These are phyloP conservation scores for Penicillium canariense DNA, from an alignment of 495 filamentous ascomycete genomes.

Conservation along the genomic window DNA sequence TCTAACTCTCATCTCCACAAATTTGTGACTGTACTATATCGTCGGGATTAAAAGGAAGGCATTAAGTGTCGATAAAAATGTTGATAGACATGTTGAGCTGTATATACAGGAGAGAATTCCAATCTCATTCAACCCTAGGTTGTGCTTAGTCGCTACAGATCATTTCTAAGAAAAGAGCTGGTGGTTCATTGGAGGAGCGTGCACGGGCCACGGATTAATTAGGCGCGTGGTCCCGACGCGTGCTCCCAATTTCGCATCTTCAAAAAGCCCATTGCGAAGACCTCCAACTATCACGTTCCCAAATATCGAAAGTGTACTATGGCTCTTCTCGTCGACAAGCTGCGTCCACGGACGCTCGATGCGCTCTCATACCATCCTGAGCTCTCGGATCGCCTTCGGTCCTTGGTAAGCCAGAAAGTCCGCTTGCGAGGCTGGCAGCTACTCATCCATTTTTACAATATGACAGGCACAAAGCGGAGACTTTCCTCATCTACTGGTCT, in stretches of 20 bases:
- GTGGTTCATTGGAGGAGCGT: background rate
- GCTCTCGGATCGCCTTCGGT: slow-evolving; percentile 81
- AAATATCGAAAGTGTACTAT: slow-evolving; percentile 34
- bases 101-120: slow-evolving; percentile 8
- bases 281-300: background rate
- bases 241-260: slow-evolving; percentile 25
- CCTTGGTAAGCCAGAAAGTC: slow-evolving; percentile 62
- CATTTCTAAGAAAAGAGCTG: background rate
- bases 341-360: slow-evolving; percentile 86
- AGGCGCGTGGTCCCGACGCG: slow-evolving; percentile 41
- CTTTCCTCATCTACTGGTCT: slow-evolving; percentile 95
- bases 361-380: slow-evolving; percentile 83
- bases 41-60: slow-evolving; percentile 5
- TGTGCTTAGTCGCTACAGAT: too few relatives aligned
- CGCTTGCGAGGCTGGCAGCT: slow-evolving; percentile 2
- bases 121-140: background rate
- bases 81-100: background rate
- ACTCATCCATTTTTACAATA: background rate
- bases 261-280: slow-evolving; percentile 7
- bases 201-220: slow-evolving; percentile 46
- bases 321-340: slow-evolving; percentile 90
- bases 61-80: background rate
- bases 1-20: slow-evolving; percentile 22
- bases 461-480: slow-evolving; percentile 88
- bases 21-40: slow-evolving; percentile 25